These are phyloP conservation scores for Geotrichum australiense DNA, from an alignment of 1,139 yeast genomes.

Conservation along the genomic window DNA sequence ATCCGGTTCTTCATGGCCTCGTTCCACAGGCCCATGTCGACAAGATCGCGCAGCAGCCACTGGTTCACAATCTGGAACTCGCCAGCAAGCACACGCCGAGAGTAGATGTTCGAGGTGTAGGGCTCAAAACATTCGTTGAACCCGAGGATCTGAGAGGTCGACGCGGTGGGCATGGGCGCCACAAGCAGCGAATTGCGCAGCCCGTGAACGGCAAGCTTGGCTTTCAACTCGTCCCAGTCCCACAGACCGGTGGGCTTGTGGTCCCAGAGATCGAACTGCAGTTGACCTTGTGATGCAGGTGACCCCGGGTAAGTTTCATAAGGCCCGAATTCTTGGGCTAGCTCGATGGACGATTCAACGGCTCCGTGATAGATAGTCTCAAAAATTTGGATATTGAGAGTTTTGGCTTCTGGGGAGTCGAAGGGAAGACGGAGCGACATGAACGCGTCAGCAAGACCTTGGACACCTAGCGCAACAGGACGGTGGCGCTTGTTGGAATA, in stretches of 20 bases:
- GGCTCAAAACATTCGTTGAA: constrained; percentile 80
- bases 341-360: constrained; percentile 59
- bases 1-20: constrained; percentile 62
- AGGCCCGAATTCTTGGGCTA: constrained; percentile 51
- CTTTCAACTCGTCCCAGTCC: constrained; percentile 59
- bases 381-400: constrained; percentile 58
- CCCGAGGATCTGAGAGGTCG: constrained; percentile 75
- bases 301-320: constrained; percentile 59
- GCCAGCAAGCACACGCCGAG: constrained; percentile 68
- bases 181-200: constrained; percentile 65
- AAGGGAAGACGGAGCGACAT: constrained; percentile 59
- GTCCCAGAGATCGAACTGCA: constrained; percentile 70
- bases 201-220: constrained; percentile 47
- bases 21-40: constrained; percentile 66
- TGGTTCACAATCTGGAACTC: constrained; percentile 74
- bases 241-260: constrained; percentile 50
- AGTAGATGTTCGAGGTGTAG: constrained; percentile 66
- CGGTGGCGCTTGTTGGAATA: constrained; percentile 56
- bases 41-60: constrained; percentile 59
- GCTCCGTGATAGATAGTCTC: constrained; percentile 82
- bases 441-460: constrained; percentile 71
- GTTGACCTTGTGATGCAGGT: constrained; percentile 60
- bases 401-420: constrained; percentile 54
- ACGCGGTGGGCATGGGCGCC: constrained; percentile 85
- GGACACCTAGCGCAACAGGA: constrained; percentile 76